Percentiles rank a stretch among this genome's conserved stretches.
Evolutionary conservation across 2,329 filamentous ascomycete genomes (phyloP).

Genomic region (Stenocarpella maydis): DNA sequence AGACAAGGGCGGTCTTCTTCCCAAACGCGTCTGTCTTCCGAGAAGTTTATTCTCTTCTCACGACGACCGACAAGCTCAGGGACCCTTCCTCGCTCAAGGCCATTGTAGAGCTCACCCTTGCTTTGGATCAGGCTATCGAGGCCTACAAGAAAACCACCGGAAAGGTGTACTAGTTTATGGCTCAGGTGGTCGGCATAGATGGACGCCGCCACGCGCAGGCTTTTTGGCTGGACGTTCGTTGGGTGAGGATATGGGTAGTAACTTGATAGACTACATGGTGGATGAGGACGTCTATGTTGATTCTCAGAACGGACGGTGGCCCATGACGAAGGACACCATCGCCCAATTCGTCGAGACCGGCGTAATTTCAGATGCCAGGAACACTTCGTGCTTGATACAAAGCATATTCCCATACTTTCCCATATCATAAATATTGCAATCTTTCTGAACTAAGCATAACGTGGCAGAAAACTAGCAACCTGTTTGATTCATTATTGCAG

Average conservation of each 20-base stretch:
- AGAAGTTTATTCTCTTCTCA: background rate
- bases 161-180: conserved; percentile 3
- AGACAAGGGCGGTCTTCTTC: background rate
- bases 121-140: background rate
- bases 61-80: background rate
- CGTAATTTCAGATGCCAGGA: conserved; percentile 9
- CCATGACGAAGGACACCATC: background rate
- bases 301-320: background rate
- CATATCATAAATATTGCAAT: too few relatives aligned
- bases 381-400: background rate
- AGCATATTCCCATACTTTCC: too few relatives aligned
- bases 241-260: conserved; percentile 3
- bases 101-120: conserved; percentile 4
- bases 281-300: conserved; percentile 13
- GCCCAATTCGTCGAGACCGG: background rate
- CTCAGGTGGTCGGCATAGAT: background rate
- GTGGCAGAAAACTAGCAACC: background rate
- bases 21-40: conserved; percentile 9
- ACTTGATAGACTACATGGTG: conserved; percentile 18
- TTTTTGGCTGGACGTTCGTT: background rate
- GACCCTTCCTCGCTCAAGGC: background rate
- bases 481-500: too few relatives aligned
- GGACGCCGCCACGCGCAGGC: background rate
- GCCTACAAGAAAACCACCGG: background rate
- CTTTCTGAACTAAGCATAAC: too few relatives aligned